Base-by-base conservation (phyloP, 2,329 filamentous ascomycete genomes). In the Fusarium transvaalense region DNA sequence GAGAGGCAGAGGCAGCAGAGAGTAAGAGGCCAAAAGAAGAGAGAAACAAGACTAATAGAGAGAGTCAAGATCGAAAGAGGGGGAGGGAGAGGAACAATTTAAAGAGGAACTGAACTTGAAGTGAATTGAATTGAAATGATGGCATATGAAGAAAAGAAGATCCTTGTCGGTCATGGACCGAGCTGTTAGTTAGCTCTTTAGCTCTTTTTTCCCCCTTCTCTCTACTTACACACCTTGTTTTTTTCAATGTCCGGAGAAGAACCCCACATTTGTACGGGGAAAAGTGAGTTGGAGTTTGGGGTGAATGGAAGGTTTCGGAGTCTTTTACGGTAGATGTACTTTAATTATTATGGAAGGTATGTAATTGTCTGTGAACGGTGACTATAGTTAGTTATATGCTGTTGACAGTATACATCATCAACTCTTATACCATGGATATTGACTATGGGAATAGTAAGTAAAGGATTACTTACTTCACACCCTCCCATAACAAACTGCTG, bases 201-300 rank as follows among this genome's bases (percentile, higher is more conserved):
- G 45, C 35, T 56, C n/a, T 47, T 10, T 27, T n/a, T 25, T 17
- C 23, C 10, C 9, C 10, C 14, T 41, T 17, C 9, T 17, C 14
- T 41, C 31, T 69, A 66, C 52, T 53, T 45, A 67, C 66, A 69
- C 66, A 67, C 66, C 66, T 69, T 29, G n/a, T 27, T 56, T 29
- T 21, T 27, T 56, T 43, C 23, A 56, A 61, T 48, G 58, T 57
- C 61, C 61, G 61, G 61, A 65, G 61, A 69, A 37, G 25, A 34
- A 69, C 66, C 66, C 66, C 66, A 69, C 66, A 69, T 58, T 66
- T 48, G 37, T 43, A 64, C 53, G 61, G 61, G 61, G 42, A 55
- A 66, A 56, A 62, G 34, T 37, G 53, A 56, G 56, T 56, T 66
- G 62, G 56, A 62, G 56, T 43, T 43, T 10, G 57, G 66, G 64